Base-by-base conservation (phyloP, 306 rosid genomes). In the Sesbania bispinosa region DNA sequence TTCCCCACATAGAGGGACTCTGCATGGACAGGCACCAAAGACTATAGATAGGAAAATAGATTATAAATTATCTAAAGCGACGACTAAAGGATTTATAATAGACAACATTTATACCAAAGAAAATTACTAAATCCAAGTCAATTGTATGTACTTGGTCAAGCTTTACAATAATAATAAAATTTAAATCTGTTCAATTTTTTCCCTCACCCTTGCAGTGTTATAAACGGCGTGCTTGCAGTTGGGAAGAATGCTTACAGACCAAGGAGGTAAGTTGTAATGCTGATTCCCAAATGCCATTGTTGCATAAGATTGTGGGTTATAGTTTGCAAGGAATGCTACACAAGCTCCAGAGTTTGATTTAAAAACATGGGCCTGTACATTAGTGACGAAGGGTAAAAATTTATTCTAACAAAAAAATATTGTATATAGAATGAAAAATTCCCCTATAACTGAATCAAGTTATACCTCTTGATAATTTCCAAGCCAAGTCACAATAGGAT, bases 211-310 rank as follows among this genome's bases (percentile, higher is more conserved):
- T n/a, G n/a, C n/a, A n/a, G n/a, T n/a, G n/a, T n/a, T n/a, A n/a
- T n/a, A n/a, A n/a, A n/a, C n/a, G n/a, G 93, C 85, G 79, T 84
- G 80, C 79, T 79, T 84, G 85, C 96, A 92, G 80, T 89, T 90
- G 7, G 97, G 97, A 79, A 92, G 97, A 82, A 92, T 87, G 85
- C 97, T 92, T 70, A 89, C 81, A 62, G 97, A 92, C 97, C 97
- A 92, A 26, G 97, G 97, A 57, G 97, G 97, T 39, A 92, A 58
- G 67, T 92, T 89, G 83, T 89, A 89, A 80, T 87, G 97, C 86
- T 58, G 76, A 70, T 85, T 77, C 70, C 88, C 88, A 55, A 89
- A 92, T 39, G 92, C 47, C 70, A 92, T 89, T 24, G 83, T 89
- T 43, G 92, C 92, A 60, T 53, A 85, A n/a, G n/a, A n/a, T n/a